Percentiles rank a stretch among this genome's conserved stretches.
Conservation (phyloP, 768 basidiomycete species). For the Kwoniella pini region DNA sequence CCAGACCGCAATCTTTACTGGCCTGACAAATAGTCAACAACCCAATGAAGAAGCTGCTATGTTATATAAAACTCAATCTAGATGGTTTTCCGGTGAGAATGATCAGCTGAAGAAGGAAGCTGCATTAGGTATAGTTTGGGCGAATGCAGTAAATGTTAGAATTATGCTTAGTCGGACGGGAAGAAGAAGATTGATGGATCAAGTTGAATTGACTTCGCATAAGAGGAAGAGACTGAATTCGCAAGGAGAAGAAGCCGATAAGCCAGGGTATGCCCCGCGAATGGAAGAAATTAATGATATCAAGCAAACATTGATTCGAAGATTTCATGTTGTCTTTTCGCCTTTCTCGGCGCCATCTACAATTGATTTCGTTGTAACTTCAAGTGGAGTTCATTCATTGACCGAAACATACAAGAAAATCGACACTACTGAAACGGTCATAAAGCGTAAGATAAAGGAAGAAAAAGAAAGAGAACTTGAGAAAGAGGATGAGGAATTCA, state of each 20-base stretch:
- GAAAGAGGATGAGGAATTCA: background rate
- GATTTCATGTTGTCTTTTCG: conserved; percentile 76
- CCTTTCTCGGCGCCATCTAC: conserved; percentile 63
- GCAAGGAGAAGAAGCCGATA: too few relatives aligned
- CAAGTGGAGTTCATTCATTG: conserved; percentile 60
- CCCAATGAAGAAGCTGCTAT: conserved; percentile 49
- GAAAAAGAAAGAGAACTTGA: background rate
- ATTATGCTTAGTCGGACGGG: conserved; percentile 79
- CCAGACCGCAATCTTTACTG: conserved; percentile 19
- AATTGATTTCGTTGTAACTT: conserved; percentile 73
- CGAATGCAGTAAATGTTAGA: conserved; percentile 83
- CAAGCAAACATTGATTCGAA: conserved; percentile 63
- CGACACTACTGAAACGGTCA: conserved; percentile 13
- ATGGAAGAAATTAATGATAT: conserved; percentile 4
- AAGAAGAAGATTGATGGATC: conserved; percentile 63
- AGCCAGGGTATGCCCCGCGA: too few relatives aligned
- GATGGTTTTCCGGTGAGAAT: conserved; percentile 71
- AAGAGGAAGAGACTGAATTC: conserved; percentile 49
- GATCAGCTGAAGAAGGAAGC: conserved; percentile 73
- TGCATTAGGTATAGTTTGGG: conserved; percentile 85
- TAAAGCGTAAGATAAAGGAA: conserved; percentile 10
- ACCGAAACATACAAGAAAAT: conserved; percentile 22
- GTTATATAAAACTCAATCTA: conserved; percentile 70
- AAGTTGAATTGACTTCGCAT: conserved; percentile 20
- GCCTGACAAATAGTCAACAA: conserved; percentile 38